These are phyloP conservation scores for Austroboletus festivus DNA, from an alignment of 768 basidiomycete species.

Conservation along the genomic window DNA sequence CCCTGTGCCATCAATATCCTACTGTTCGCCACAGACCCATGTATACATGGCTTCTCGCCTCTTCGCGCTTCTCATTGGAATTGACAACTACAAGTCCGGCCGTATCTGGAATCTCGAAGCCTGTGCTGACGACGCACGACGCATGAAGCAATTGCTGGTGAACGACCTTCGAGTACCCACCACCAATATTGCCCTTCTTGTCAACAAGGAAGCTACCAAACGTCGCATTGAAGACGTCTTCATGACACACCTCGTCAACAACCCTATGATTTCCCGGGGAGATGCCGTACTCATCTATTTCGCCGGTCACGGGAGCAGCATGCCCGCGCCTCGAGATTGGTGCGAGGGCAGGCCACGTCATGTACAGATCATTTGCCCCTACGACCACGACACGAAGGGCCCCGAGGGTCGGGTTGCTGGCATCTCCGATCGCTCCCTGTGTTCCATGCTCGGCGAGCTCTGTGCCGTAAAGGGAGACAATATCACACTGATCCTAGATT, in stretches of 20 bases:
- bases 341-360: slow-evolving; percentile 40
- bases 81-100: slow-evolving; percentile 66
- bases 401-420: slow-evolving; percentile 51
- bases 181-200: slow-evolving; percentile 53
- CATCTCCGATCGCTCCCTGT: slow-evolving; percentile 65
- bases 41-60: slow-evolving; percentile 43
- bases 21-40: slow-evolving; percentile 10
- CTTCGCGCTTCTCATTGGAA: slow-evolving; percentile 66
- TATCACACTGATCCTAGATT: slow-evolving; percentile 64
- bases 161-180: slow-evolving; percentile 56
- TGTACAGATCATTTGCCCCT: slow-evolving; percentile 63
- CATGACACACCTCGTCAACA: slow-evolving; percentile 60
- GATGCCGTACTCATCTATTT: slow-evolving; percentile 70
- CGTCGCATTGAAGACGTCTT: slow-evolving; percentile 58
- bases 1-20: slow-evolving; percentile 7
- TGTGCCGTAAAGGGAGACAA: slow-evolving; percentile 60
- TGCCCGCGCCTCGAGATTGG: slow-evolving; percentile 60
- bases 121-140: slow-evolving; percentile 61
- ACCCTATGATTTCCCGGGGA: slow-evolving; percentile 53
- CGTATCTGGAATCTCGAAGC: slow-evolving; percentile 64
- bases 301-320: slow-evolving; percentile 66
- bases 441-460: slow-evolving; percentile 58
- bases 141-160: slow-evolving; percentile 54
- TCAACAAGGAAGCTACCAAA: slow-evolving; percentile 60
- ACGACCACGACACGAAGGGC: slow-evolving; percentile 57